A percentile compares a stretch with the other conserved stretches of the same genome.
Conservation (phyloP, 257 asterid genomes). For the Solanum virginianum region DNA sequence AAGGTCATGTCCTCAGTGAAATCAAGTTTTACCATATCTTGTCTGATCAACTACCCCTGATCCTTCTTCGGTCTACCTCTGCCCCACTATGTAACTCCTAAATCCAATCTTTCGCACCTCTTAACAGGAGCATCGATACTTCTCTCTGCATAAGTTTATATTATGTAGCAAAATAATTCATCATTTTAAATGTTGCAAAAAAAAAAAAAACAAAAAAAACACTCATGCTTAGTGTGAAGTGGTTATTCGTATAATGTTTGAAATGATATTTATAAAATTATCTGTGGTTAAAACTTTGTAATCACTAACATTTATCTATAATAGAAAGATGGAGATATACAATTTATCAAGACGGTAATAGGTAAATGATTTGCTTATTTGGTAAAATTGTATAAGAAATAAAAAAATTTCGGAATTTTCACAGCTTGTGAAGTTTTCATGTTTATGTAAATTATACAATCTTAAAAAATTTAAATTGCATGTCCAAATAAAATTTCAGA, state of each 20-base stretch:
- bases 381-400: neutral
- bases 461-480: neutral
- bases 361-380: neutral
- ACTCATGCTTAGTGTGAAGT: neutral
- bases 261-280: neutral
- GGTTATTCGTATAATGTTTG: neutral
- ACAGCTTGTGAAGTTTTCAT: neutral
- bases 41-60: too few relatives aligned
- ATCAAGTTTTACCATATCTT: too few relatives aligned
- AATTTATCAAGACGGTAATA: neutral
- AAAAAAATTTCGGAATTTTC: neutral
- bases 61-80: too few relatives aligned
- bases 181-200: neutral
- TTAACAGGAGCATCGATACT: too few relatives aligned
- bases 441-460: neutral
- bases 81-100: too few relatives aligned
- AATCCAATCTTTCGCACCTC: too few relatives aligned
- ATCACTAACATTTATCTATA: too few relatives aligned
- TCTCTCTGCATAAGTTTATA: neutral
- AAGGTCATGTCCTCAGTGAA: too few relatives aligned
- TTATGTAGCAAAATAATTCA: neutral
- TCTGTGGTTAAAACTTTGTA: neutral
- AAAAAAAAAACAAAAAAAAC: neutral
- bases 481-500: neutral
- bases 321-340: neutral